Evolutionary conservation across 2,329 filamentous ascomycete genomes (phyloP).

Genomic region (Biscogniauxia marginata): DNA sequence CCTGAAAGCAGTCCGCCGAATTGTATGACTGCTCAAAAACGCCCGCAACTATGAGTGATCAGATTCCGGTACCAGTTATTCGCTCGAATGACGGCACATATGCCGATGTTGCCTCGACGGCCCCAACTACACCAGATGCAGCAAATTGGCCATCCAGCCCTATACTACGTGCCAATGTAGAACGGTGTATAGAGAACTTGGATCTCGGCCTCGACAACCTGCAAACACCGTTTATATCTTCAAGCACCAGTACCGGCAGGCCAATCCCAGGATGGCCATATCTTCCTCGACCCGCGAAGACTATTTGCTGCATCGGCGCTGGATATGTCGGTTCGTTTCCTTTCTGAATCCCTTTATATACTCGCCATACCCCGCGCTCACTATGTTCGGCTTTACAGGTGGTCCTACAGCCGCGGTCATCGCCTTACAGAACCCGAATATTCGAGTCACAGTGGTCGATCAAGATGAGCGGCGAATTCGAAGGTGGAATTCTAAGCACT

Average conservation of each 20-base stretch:
- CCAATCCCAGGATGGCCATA: conserved; percentile 2
- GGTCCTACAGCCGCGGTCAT: conserved; percentile 75
- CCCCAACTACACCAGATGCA: conserved; percentile 45
- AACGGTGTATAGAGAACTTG: conserved; percentile 1
- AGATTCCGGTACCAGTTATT: conserved; percentile 19
- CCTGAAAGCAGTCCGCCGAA: background rate
- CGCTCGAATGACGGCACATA: conserved; percentile 32
- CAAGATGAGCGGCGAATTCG: conserved; percentile 63
- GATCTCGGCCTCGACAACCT: conserved; percentile 4
- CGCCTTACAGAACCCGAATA: conserved; percentile 68
- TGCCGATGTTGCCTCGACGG: conserved; percentile 37
- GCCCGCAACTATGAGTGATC: conserved; percentile 16
- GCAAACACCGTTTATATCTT: conserved; percentile 3
- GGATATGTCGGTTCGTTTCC: conserved; percentile 43
- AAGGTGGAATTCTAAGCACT: conserved; percentile 70
- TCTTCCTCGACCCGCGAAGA: conserved; percentile 36
- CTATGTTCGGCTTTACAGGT: conserved; percentile 44
- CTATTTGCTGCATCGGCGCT: conserved; percentile 31
- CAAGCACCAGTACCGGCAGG: background rate
- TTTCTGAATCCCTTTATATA: background rate
- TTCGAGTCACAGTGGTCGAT: conserved; percentile 75
- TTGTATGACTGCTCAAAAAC: background rate
- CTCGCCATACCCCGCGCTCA: too few relatives aligned
- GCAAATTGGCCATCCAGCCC: conserved; percentile 43
- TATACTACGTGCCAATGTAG: conserved; percentile 32